Conservation (phyloP, 2,329 filamentous ascomycete species). For the Emergomyces pasteurianus region DNA sequence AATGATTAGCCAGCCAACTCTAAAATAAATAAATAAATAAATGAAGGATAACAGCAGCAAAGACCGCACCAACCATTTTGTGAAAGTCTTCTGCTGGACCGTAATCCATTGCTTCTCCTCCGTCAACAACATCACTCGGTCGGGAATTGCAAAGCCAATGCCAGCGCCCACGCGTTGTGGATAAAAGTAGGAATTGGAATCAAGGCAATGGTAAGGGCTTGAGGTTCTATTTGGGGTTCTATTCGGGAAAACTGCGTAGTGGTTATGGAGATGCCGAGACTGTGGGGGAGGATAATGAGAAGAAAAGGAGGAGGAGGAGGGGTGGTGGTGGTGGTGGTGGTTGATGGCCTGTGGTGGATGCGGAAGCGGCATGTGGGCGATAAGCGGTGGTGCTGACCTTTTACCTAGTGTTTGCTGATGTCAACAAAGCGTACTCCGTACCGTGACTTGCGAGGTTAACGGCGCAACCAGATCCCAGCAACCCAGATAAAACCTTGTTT, state of each 20-base stretch:
- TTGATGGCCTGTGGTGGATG: not conserved
- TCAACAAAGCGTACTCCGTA: not conserved
- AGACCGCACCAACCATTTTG: slow-evolving; percentile 61
- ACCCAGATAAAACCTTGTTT: not conserved
- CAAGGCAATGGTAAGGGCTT: not conserved
- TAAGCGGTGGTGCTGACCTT: not conserved
- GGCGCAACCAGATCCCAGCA: not conserved
- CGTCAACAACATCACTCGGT: slow-evolving; percentile 27
- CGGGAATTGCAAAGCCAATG: not conserved
- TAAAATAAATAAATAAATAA: not conserved
- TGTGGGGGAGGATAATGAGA: not conserved
- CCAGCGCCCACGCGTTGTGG: not conserved
- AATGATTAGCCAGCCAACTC: not conserved
- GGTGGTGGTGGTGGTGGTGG: not conserved
- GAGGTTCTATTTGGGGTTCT: too few species aligned
- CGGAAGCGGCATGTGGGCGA: not conserved
- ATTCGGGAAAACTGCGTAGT: not conserved
- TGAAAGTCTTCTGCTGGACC: slow-evolving; percentile 98
- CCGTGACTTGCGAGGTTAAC: not conserved
- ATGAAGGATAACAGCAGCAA: not conserved
- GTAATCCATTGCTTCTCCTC: slow-evolving; percentile 53
- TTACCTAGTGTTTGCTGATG: not conserved
- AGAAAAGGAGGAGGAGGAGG: not conserved
- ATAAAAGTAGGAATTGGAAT: not conserved
- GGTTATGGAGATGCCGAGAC: not conserved